Base-by-base conservation (phyloP, 1,284 basidiomycete genomes). In the Trichosporon sp. region DNA sequence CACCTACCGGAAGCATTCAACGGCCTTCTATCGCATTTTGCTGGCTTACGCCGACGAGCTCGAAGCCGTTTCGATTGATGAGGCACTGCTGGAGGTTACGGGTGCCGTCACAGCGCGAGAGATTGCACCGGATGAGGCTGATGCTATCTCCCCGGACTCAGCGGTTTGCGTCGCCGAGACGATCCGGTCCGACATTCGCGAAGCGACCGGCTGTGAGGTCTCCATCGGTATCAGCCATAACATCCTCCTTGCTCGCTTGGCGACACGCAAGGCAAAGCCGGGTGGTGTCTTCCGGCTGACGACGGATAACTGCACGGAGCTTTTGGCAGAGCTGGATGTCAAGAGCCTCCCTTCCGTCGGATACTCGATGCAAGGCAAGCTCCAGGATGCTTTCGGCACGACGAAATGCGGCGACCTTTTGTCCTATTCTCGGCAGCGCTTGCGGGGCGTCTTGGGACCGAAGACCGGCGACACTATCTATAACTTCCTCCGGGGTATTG, bases 51-150 rank as follows among this genome's bases (percentile, higher is more conserved):
- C 93, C 4, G 94, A 98, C 76, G 92, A 95, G 73, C 86, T 98
- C 3, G 91, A 98, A 83, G 95, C 95, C 0, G 95, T 98, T 1
- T 96, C 93, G 6, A 92, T 99, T 1, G 96, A 99, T 74, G 96
- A 99, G 81, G 95, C 94, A 0, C 86, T 98, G 11, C 88, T 98
- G 70, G 95, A 98, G 68, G 92, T 95, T 4, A 91, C 92, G 0
- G 87, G 84, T 9, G 87, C 88, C 0, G 88, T 92, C 31, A 72
- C 72, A 11, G 78, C 79, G 1, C 68, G 78, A 18, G 76, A 78
- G 8, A 67, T 78, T 53, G 86, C 77, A 1, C 81, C 81, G 0
- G 77, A 77, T 11, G 80, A 75, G 64, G 72, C 75, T 2, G 73
- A 76, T 2, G 44, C 38, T 0, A n/a, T 34, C 9, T 44, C 13